Base-by-base conservation (phyloP, 495 filamentous ascomycete genomes). In the Xylaria curta region DNA sequence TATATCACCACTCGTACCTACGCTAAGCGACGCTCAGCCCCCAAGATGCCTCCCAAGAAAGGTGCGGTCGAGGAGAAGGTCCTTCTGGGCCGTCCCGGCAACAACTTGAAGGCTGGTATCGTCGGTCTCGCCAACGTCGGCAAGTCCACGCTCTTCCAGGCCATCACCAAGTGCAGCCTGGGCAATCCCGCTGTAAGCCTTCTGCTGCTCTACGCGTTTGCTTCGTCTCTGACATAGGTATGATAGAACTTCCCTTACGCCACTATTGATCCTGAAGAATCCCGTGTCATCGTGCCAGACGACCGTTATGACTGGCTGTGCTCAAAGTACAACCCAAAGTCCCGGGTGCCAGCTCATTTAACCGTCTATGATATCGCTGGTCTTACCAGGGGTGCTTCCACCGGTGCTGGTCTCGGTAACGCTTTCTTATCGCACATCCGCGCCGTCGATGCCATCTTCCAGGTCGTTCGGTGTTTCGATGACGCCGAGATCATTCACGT, bases 401-500 rank as follows among this genome's bases (percentile, higher is more conserved):
- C 95, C 69, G 97, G 97, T 83, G 96, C 94, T 73, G 97, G 97
- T 86, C 90, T 99, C 49, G 97, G 97, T 77, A 99, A 99, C 83
- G 90, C 95, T 71, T 99, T 99, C 89, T 85, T 99, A 82, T 98
- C 95, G 17, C 97, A 99, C 81, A 99, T 99, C 77, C 94, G 97
- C 78, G 97, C 96, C 66, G 97, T 99, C 85, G 97, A 99, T 86
- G 97, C 97, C 81, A 97, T 99, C 84, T 99, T 98, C 88, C 95
- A 98, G 85, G 97, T 99, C 53, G 97, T 99, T 47, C 91, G 97
- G 75, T 97, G 93, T 85, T 99, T 99, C 84, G 97, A 99, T 79
- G 97, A 99, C 86, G 96, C 95, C 51, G 97, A 99, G 83, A 98
- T 99, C 80, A 98, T 97, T 80, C 97, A 99, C 87, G 93, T 99